These are phyloP conservation scores for Geotrichum aggregatum DNA, from an alignment of 1,139 yeast species.

Conservation along the genomic window DNA sequence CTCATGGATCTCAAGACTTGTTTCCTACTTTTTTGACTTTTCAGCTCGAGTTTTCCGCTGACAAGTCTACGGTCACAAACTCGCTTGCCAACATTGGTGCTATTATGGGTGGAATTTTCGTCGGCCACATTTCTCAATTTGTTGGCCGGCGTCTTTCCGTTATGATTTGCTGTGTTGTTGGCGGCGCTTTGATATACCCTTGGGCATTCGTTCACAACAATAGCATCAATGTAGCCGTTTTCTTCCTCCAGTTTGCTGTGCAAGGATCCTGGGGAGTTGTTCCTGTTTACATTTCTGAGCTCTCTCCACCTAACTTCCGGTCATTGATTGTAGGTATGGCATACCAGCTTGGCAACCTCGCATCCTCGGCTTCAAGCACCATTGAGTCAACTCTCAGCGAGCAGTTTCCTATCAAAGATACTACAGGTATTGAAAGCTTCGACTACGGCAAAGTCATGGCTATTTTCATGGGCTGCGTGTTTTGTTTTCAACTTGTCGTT, in stretches of 20 bases:
- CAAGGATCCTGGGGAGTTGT: constrained; percentile 90
- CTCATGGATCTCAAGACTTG: constrained; percentile 72
- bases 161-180: constrained; percentile 57
- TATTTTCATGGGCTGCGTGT: constrained; percentile 78
- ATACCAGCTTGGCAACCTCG: constrained; percentile 80
- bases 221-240: constrained; percentile 71
- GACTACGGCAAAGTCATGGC: constrained; percentile 72
- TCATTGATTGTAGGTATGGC: constrained; percentile 70
- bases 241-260: constrained; percentile 73
- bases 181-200: constrained; percentile 66
- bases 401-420: constrained; percentile 50
- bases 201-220: constrained; percentile 59
- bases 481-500: constrained; percentile 55
- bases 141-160: constrained; percentile 58
- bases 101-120: constrained; percentile 55
- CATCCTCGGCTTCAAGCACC: constrained; percentile 78
- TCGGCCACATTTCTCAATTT: constrained; percentile 59
- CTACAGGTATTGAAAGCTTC: constrained; percentile 34
- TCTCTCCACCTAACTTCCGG: constrained; percentile 73
- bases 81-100: constrained; percentile 71
- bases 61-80: constrained; percentile 62
- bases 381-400: constrained; percentile 75
- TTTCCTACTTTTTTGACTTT: constrained; percentile 60
- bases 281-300: constrained; percentile 72
- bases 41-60: constrained; percentile 49